Percentiles rank a stretch among this genome's conserved stretches.
Conservation (phyloP, 2,329 filamentous ascomycete species). For the Dothistroma pini region DNA sequence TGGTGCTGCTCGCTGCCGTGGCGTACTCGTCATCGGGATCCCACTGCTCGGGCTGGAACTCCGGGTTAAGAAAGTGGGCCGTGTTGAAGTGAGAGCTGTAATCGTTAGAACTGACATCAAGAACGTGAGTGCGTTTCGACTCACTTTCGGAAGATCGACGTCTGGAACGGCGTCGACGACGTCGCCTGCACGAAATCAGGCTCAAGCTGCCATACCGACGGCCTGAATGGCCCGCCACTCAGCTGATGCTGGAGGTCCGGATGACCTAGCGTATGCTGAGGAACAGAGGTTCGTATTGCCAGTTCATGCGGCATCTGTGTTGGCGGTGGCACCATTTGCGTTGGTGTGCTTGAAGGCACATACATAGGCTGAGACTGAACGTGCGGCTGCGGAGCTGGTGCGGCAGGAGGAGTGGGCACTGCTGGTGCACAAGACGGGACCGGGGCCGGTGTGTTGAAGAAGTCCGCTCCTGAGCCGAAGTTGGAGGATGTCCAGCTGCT, state of each 20-base stretch:
- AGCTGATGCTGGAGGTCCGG: slow-evolving; percentile 24
- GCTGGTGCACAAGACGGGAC: slow-evolving; percentile 26
- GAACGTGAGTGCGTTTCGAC: slow-evolving; percentile 8
- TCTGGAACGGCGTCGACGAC: slow-evolving; percentile 44
- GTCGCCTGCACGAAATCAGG: slow-evolving; percentile 40
- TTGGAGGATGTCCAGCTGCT: slow-evolving; percentile 21
- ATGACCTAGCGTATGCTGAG: slow-evolving; percentile 24
- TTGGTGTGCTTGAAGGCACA: slow-evolving; percentile 24
- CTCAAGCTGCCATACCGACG: slow-evolving; percentile 46
- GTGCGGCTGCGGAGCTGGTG: slow-evolving; percentile 29
- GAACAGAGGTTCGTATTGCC: slow-evolving; percentile 26
- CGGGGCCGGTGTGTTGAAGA: slow-evolving; percentile 24
- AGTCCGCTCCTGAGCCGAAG: slow-evolving; percentile 25
- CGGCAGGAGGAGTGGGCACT: slow-evolving; percentile 24
- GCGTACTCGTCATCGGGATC: slow-evolving; percentile 47
- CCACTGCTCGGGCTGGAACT: slow-evolving; percentile 54
- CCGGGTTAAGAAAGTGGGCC: slow-evolving; percentile 50
- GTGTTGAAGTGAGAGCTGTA: slow-evolving; percentile 50
- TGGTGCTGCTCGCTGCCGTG: slow-evolving; percentile 27
- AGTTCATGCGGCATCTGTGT: slow-evolving; percentile 32
- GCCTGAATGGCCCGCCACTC: slow-evolving; percentile 43
- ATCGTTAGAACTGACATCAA: slow-evolving; percentile 16
- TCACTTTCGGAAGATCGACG: slow-evolving; percentile 47
- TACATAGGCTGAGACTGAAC: slow-evolving; percentile 29
- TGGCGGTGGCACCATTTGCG: slow-evolving; percentile 29